Evolutionary conservation across 2,329 filamentous ascomycete species (phyloP), one percentile per base, ranked within the genome.

Genomic region (Septoria linicola): DNA sequence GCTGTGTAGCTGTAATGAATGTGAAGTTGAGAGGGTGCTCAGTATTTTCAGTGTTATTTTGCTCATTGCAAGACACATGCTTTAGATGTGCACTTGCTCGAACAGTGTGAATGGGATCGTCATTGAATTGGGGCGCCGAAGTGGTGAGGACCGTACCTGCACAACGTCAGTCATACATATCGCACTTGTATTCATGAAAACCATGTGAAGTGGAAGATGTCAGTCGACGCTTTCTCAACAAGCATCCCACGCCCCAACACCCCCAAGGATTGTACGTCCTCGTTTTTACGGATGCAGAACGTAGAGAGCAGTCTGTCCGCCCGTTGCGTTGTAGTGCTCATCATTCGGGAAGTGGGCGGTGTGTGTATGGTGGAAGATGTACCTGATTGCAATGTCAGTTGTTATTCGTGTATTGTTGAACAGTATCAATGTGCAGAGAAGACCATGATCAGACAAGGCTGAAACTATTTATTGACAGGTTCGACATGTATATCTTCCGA

Each of bases 21-120:
- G 5, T 27, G 23, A 27, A 27, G 23, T 27, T 10, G 23, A 27
- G 23, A 10, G 10, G 23, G 23, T 5, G 23, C 23, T 84, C 81
- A 84, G 81, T 83, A 81, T 84, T 82, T 80, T 80, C 73, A 77
- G 76, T 81, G 77, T 77, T 67, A 72, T 76, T 52, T 53, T 21
- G 78, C 80, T 83, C 80, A 83, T 78, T 63, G 70, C 76, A 63
- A 68, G 71, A 51, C 62, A 63, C 66, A 66, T 65, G 73, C 72
- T 71, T 75, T 76, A 76, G 71, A 69, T 67, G 68, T 71, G 68
- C 70, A 68, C 70, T 70, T 70, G 76, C 73, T 84, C 81, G 82
- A 82, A 83, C 80, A 84, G 81, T 84, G 81, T 84, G 81, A 84
- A 84, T 84, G 83, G 75, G 73, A 78, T 84, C 81, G 84, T 84